Evolutionary conservation across 257 asterid genomes (phyloP), one percentile per base, ranked within the genome.

Genomic region (Nyctanthes arbortristis): DNA sequence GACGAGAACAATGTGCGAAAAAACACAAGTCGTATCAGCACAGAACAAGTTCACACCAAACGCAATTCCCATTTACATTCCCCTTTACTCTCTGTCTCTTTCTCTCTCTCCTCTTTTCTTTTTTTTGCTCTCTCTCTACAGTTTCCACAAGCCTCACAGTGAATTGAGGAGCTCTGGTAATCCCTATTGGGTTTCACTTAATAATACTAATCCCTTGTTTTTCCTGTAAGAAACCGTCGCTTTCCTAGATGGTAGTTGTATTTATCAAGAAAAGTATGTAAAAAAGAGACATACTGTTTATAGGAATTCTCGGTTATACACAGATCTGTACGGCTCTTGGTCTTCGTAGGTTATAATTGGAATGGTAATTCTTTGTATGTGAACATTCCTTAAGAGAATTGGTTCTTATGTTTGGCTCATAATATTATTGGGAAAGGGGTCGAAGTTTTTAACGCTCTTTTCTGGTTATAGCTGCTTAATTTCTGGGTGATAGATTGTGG

Each of bases 261-360:
- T 16, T 40, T 69, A n/a, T 39, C 29, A 25, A 59, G 40, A 33
- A 14, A 30, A 35, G 36, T 27, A 68, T 68, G 73, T 58, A n/a
- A 4, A 13, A n/a, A 10, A 52, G 16, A 25, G 25, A 62, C 18
- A 4, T 5, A 12, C 25, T 14, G 47, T 22, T 14, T 70, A 12
- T 61, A 9, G n/a, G 60, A 29, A 33, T 74, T 32, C 33, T 20
- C 58, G 54, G 40, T 52, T 49, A 29, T 72, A 73, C 71, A 67
- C 67, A 74, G 85, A 81, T 81, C 82, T 77, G 74, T 64, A 36
- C 67, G 67, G 67, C 61, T 73, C 75, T 69, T 34, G 45, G 36
- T 65, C 58, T 61, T 68, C 59, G 52, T 33, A 28, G 27, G 73
- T 66, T 73, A 39, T 45, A 52, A 32, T 29, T 43, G 57, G 64